These are phyloP conservation scores for Coemansia sp. DNA, from an alignment of 192 early-diverging fungal species.

Conservation along the genomic window DNA sequence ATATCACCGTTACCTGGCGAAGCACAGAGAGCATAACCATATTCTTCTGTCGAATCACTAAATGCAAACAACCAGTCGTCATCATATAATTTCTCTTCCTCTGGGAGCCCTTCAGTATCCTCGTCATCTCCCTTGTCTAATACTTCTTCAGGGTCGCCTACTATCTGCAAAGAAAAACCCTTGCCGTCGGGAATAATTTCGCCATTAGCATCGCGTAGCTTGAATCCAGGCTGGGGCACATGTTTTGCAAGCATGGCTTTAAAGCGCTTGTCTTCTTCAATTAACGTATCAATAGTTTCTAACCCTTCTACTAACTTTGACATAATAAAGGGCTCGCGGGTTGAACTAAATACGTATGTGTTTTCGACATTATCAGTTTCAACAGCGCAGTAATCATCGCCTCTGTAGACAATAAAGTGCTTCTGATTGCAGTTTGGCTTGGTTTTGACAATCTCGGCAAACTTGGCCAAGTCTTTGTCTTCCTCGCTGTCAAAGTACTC, in stretches of 20 bases:
- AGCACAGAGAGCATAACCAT: too few species aligned
- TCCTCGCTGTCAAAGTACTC: constrained; percentile 1
- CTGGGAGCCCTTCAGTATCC: too few species aligned
- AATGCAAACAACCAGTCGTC: too few species aligned
- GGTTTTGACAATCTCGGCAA: background rate
- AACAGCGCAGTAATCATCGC: too few species aligned
- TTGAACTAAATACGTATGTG: background rate
- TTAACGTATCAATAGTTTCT: background rate
- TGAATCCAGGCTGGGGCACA: too few species aligned
- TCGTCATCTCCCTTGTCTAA: too few species aligned
- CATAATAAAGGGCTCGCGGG: background rate
- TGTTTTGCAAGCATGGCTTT: background rate
- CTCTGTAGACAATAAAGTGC: background rate
- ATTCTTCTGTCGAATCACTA: too few species aligned
- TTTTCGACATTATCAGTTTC: background rate
- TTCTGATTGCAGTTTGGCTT: constrained; percentile 3
- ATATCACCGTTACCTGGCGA: too few species aligned
- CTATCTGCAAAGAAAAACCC: background rate
- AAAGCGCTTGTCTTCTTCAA: background rate
- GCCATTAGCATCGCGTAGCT: too few species aligned
- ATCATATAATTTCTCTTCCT: too few species aligned
- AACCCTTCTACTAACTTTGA: background rate
- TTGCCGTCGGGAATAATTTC: too few species aligned
- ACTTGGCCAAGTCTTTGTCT: too few species aligned
- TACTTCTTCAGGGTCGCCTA: background rate